Evolutionary conservation across 805 yeast genomes (phyloP).

Genomic region (Lipomyces orientalis): DNA sequence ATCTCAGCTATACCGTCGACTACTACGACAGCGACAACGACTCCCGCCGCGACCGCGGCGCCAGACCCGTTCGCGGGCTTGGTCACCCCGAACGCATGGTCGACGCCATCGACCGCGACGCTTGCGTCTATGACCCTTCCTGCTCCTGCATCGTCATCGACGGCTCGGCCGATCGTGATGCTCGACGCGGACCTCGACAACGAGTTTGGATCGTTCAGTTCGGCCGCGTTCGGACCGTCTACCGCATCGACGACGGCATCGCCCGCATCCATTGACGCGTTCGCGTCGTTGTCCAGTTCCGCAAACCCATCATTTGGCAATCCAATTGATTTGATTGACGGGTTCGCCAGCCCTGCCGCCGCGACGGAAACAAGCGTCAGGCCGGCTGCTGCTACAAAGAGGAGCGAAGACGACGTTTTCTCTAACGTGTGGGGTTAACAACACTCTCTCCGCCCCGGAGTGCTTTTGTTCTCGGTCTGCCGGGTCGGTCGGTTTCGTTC

Average conservation of each 20-base stretch:
- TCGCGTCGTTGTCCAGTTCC: conserved; percentile 15
- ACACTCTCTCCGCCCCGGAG: no score
- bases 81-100: conserved; percentile 27
- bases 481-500: not conserved
- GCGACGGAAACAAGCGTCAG: conserved; percentile 29
- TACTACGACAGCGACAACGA: not conserved
- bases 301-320: conserved; percentile 29
- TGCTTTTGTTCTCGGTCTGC: not conserved
- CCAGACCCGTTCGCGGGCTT: conserved; percentile 2
- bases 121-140: not conserved
- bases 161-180: conserved; percentile 20
- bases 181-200: conserved; percentile 28
- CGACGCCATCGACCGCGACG: conserved; percentile 15
- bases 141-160: not conserved
- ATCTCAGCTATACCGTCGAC: conserved; percentile 1
- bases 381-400: conserved; percentile 30
- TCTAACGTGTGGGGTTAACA: conserved; percentile 48
- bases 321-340: conserved; percentile 26
- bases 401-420: conserved; percentile 46
- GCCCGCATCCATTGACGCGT: conserved; percentile 11
- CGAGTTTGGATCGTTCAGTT: conserved; percentile 25
- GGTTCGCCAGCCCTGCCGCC: conserved; percentile 17
- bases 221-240: conserved; percentile 15
- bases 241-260: conserved; percentile 20
- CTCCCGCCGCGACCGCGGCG: not conserved